These are phyloP conservation scores for Saposhnikovia divaricata DNA, from an alignment of 129 eudicot genomes.

Conservation along the genomic window DNA sequence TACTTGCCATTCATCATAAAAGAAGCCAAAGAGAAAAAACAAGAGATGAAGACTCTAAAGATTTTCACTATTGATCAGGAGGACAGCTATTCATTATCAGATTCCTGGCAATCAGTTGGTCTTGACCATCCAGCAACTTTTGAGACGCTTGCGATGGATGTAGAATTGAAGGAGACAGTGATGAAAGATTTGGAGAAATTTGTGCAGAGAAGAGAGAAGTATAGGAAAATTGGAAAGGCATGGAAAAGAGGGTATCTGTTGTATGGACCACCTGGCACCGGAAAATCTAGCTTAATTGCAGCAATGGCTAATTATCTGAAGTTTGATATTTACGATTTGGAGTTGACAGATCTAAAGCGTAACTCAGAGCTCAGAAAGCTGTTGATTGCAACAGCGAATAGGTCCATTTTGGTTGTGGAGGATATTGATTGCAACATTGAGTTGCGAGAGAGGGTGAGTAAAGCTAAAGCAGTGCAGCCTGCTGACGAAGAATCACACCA, in stretches of 20 bases:
- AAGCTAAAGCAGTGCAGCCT: neutral
- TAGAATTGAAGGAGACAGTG: conserved; percentile 33
- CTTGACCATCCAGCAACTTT: conserved; percentile 65
- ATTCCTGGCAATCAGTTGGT: conserved; percentile 34
- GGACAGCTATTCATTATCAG: neutral
- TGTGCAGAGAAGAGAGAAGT: conserved; percentile 41
- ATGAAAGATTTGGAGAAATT: conserved; percentile 57
- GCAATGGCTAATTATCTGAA: conserved; percentile 62
- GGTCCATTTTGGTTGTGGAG: conserved; percentile 17
- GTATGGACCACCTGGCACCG: conserved; percentile 73
- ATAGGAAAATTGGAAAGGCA: conserved; percentile 56
- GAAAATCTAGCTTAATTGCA: conserved; percentile 69
- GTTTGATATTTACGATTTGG: conserved; percentile 57
- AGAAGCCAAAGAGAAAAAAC: conserved; percentile 26
- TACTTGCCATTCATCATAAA: conserved; percentile 42
- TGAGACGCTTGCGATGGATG: conserved; percentile 55
- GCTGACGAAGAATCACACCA: neutral
- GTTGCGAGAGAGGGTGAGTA: conserved; percentile 6
- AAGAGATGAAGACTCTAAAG: conserved; percentile 31
- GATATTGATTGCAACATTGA: conserved; percentile 21
- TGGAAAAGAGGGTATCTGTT: conserved; percentile 76
- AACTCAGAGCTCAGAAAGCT: conserved; percentile 32
- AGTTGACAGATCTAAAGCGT: conserved; percentile 39
- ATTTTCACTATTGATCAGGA: conserved; percentile 24
- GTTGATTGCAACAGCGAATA: conserved; percentile 15